These are phyloP conservation scores for Ceratocystis eucalypticola DNA, from an alignment of 2,329 filamentous ascomycete species.

Conservation along the genomic window DNA sequence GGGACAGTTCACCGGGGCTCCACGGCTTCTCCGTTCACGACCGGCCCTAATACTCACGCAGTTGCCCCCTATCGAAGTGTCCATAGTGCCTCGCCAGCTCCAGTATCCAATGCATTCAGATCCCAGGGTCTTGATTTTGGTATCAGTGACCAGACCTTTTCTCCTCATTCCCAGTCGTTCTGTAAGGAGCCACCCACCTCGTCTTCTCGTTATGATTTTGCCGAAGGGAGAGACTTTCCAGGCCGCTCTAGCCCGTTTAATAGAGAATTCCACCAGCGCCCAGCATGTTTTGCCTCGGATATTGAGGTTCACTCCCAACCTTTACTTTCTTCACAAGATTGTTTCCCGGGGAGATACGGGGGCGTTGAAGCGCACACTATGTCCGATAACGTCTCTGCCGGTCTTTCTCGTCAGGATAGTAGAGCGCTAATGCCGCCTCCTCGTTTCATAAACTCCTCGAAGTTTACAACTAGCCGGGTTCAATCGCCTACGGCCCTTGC, in stretches of 20 bases:
- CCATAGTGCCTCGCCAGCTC: conserved; percentile 17
- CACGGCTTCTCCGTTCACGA: conserved; percentile 14
- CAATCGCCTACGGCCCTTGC: neutral
- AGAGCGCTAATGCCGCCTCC: neutral
- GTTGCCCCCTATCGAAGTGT: conserved; percentile 4
- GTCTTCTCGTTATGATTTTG: neutral
- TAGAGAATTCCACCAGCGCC: neutral
- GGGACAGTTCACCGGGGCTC: conserved; percentile 8
- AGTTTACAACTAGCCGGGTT: neutral
- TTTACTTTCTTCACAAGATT: neutral
- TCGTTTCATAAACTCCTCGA: neutral
- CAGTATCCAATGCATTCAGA: conserved; percentile 6
- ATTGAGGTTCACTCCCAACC: neutral
- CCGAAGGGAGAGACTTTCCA: neutral
- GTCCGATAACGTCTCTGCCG: neutral
- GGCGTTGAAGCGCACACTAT: neutral
- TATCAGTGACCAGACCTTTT: neutral
- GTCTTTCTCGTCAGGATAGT: conserved; percentile 1
- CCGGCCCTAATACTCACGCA: neutral
- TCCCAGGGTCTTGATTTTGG: conserved; percentile 1
- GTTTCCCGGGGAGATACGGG: neutral
- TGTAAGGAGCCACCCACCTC: neutral
- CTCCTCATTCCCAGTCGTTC: neutral
- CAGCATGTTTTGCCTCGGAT: neutral
- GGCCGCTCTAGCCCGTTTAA: conserved; percentile 1